A percentile compares a stretch with the other conserved stretches of the same genome.
Evolutionary conservation across 176 grass and related monocot genomes (phyloP).

Genomic region (Saccharum officinarum): DNA sequence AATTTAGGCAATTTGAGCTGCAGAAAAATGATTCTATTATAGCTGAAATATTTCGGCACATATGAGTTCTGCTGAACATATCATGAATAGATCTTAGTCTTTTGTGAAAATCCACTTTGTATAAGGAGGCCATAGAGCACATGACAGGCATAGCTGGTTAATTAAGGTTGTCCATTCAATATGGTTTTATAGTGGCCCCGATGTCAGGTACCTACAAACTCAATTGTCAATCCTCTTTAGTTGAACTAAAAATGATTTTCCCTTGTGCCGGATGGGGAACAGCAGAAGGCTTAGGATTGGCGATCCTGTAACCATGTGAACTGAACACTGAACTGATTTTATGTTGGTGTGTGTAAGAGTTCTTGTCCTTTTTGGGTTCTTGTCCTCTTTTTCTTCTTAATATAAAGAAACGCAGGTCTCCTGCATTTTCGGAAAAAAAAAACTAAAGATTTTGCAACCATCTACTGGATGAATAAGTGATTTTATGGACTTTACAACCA

Average conservation of each 20-base stretch:
- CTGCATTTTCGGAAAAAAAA: not conserved
- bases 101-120: not conserved
- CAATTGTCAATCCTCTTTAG: not conserved
- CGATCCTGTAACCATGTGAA: not conserved
- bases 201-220: constrained; percentile 5
- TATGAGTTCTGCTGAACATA: constrained; percentile 3
- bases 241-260: not conserved
- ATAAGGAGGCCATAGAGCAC: constrained; percentile 2
- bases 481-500: not conserved
- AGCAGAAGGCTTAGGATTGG: not conserved
- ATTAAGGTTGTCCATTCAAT: not conserved
- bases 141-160: constrained; percentile 2
- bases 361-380: not conserved
- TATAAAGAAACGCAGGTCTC: not conserved
- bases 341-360: not conserved
- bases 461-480: not conserved
- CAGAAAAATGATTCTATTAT: constrained; percentile 5
- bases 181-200: not conserved
- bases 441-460: constrained; percentile 20
- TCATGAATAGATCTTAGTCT: not conserved
- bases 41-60: not conserved
- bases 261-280: not conserved
- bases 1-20: not conserved
- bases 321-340: not conserved
- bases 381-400: not conserved